These are phyloP conservation scores for Penicillium lagena DNA, from an alignment of 495 filamentous ascomycete species.

Conservation along the genomic window DNA sequence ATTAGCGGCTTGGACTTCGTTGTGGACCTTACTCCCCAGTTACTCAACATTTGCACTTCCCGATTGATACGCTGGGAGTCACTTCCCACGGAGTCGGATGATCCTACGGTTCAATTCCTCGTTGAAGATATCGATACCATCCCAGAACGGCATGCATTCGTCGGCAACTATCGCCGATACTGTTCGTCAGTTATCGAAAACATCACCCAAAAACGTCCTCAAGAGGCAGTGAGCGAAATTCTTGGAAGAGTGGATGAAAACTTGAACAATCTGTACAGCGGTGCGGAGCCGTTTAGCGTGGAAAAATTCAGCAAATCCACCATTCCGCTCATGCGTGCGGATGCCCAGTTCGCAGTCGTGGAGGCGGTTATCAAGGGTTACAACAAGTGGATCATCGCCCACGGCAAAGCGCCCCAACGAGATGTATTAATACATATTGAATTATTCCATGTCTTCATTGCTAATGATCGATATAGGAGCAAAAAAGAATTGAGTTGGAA, in stretches of 20 bases:
- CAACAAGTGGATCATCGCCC: conserved; percentile 63
- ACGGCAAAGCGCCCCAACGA: conserved; percentile 47
- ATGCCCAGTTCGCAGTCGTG: conserved; percentile 84
- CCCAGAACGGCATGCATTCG: conserved; percentile 90
- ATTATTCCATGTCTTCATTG: neutral
- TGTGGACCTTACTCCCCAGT: conserved; percentile 60
- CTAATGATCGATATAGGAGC: conserved; percentile 38
- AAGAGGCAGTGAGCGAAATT: conserved; percentile 83
- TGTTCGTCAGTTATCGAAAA: conserved; percentile 78
- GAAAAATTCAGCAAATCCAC: conserved; percentile 76
- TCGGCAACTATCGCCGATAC: conserved; percentile 94
- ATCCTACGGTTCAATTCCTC: conserved; percentile 74
- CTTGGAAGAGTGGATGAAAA: conserved; percentile 67
- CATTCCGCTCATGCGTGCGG: conserved; percentile 66
- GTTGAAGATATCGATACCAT: conserved; percentile 91
- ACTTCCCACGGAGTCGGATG: conserved; percentile 71
- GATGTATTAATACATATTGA: conserved; percentile 32
- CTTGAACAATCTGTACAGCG: conserved; percentile 67
- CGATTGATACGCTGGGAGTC: conserved; percentile 78
- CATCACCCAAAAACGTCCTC: conserved; percentile 69
- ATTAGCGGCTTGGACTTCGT: conserved; percentile 61
- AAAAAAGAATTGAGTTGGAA: conserved; percentile 55
- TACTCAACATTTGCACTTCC: conserved; percentile 74
- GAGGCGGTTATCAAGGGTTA: conserved; percentile 90
- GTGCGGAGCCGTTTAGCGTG: conserved; percentile 59